Percentiles rank a stretch among this genome's conserved stretches.
These are phyloP conservation scores for Eimeria praecox DNA, from an alignment of 169 alveolate species.

Conservation along the genomic window DNA sequence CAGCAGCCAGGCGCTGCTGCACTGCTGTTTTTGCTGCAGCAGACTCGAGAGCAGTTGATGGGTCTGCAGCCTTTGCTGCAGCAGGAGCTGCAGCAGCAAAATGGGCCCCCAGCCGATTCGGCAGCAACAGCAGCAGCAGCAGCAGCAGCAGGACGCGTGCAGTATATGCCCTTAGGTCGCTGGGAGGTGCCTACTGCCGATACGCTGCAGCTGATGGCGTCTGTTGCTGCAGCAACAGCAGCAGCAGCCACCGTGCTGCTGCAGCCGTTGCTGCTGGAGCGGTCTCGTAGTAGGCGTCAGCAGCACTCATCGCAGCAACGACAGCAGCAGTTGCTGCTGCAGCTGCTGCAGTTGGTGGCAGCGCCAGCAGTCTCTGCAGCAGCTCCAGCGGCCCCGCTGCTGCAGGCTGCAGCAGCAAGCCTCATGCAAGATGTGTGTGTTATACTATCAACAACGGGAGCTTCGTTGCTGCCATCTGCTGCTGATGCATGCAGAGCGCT, in stretches of 20 bases:
- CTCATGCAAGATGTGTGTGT: background rate
- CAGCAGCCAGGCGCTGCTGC: constrained; percentile 44
- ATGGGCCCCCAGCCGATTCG: background rate
- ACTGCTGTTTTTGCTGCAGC: constrained; percentile 23
- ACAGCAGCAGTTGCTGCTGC: background rate
- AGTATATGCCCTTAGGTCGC: constrained; percentile 18
- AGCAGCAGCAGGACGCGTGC: constrained; percentile 25
- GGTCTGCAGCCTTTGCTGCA: background rate
- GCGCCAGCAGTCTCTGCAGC: background rate
- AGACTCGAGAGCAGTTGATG: background rate
- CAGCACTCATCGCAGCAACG: constrained; percentile 27
- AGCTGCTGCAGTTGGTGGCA: background rate
- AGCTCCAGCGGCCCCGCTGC: constrained; percentile 8
- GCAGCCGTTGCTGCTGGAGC: constrained; percentile 48
- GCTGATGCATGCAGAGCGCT: constrained; percentile 66
- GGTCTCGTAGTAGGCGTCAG: background rate
- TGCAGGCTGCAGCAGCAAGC: constrained; percentile 36
- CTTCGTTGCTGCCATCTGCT: constrained; percentile 52
- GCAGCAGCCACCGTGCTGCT: constrained; percentile 43
- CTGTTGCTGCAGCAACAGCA: constrained; percentile 55
- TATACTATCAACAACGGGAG: constrained; percentile 7
- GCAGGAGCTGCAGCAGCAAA: constrained; percentile 19
- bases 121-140: constrained; percentile 35
- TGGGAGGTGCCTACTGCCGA: constrained; percentile 45
- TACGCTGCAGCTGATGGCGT: constrained; percentile 33